phyloP scores from a whole-genome alignment of 805 yeast genomes.

The Schwanniomyces vanrijiae region DNA sequence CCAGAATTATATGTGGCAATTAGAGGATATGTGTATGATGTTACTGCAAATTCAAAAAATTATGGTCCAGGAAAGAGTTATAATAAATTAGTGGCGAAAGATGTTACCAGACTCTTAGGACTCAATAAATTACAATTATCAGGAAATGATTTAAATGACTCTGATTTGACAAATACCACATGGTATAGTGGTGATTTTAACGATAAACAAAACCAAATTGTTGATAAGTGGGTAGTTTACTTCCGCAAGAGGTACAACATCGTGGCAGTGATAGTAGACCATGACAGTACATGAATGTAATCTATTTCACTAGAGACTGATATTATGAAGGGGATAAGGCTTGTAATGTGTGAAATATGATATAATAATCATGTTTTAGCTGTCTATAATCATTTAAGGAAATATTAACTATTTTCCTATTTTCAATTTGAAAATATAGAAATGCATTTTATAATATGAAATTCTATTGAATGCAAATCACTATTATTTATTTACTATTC shows the following conservation, averaged over 20 bases:
- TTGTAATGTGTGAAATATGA: too few relatives aligned
- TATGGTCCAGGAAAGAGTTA: constrained; percentile 81
- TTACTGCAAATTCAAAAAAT: constrained; percentile 58
- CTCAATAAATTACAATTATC: constrained; percentile 45
- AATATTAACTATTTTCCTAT: too few relatives aligned
- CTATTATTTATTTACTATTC: too few relatives aligned
- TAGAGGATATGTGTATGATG: constrained; percentile 78
- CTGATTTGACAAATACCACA: constrained; percentile 18
- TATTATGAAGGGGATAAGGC: too few relatives aligned
- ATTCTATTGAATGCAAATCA: too few relatives aligned
- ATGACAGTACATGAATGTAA: constrained; percentile 11
- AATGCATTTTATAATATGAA: too few relatives aligned
- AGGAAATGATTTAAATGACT: constrained; percentile 7
- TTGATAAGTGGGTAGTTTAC: constrained; percentile 77
- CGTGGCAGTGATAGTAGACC: constrained; percentile 38
- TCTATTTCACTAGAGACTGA: too few relatives aligned
- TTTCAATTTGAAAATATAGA: too few relatives aligned
- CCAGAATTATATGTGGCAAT: constrained; percentile 66
- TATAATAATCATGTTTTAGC: too few relatives aligned
- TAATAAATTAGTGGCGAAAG: constrained; percentile 71
- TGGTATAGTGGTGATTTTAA: constrained; percentile 55
- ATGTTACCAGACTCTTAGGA: constrained; percentile 75
- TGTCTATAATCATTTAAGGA: too few relatives aligned
- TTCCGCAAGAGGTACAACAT: constrained; percentile 44
- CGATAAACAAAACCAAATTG: constrained; percentile 57